Percentiles rank a stretch among this genome's conserved stretches.
These are phyloP conservation scores for Fraxinus xanthoxyloides DNA, from an alignment of 305 asterid genomes.

Conservation along the genomic window DNA sequence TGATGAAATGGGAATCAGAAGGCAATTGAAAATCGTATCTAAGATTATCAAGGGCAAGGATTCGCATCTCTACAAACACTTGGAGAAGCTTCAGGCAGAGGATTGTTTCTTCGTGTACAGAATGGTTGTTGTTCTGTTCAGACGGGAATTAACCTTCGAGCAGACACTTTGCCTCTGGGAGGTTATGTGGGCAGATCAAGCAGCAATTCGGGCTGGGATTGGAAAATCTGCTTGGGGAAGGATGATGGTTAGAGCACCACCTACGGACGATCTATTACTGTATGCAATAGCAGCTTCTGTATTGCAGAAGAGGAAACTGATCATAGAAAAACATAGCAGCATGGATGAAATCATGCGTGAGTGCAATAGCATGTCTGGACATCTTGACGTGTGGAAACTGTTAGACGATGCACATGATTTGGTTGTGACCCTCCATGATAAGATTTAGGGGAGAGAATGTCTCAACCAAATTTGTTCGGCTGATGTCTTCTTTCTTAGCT, in stretches of 20 bases:
- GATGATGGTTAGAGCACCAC: constrained; percentile 65
- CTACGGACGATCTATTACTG: constrained; percentile 57
- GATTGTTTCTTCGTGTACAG: constrained; percentile 79
- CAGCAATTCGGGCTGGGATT: constrained; percentile 70
- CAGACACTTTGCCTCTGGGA: constrained; percentile 81
- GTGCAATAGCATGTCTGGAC: constrained; percentile 74
- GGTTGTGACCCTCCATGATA: constrained; percentile 70
- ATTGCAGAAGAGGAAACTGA: constrained; percentile 47
- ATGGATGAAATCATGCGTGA: constrained; percentile 66
- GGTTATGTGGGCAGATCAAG: constrained; percentile 89
- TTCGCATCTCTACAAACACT: constrained; percentile 58
- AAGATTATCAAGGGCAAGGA: constrained; percentile 68
- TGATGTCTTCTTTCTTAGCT: background rate
- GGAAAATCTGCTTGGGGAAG: constrained; percentile 56
- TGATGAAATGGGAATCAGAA: constrained; percentile 69
- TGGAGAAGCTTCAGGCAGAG: constrained; percentile 75
- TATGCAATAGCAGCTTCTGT: constrained; percentile 58
- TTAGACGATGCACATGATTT: constrained; percentile 75
- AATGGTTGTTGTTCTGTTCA: constrained; percentile 73
- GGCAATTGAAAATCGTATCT: constrained; percentile 60
- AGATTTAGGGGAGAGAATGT: constrained; percentile 35
- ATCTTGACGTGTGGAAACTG: constrained; percentile 71
- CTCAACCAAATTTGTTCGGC: background rate
- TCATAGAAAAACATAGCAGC: constrained; percentile 55
- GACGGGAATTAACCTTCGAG: constrained; percentile 67